A percentile compares a stretch with the other conserved stretches of the same genome.
These are phyloP conservation scores for Dictyostelium purpureum DNA, from an alignment of 78 protist species.

Conservation along the genomic window DNA sequence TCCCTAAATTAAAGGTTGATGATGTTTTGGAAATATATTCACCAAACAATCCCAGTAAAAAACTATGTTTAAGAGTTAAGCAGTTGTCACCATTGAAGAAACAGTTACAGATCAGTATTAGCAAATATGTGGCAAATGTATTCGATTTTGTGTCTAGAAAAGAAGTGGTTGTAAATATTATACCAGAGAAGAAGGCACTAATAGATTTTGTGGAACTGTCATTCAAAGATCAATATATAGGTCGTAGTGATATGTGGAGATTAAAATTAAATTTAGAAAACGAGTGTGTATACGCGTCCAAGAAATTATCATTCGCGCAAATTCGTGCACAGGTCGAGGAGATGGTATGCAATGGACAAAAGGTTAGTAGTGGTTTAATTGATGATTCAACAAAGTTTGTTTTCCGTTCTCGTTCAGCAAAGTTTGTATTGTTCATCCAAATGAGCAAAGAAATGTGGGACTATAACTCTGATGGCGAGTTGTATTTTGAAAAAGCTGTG, in stretches of 20 bases:
- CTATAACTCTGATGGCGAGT: constrained; percentile 81
- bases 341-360: constrained; percentile 63
- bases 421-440: constrained; percentile 80
- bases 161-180: constrained; percentile 62
- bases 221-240: constrained; percentile 84
- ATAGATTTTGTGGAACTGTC: constrained; percentile 70
- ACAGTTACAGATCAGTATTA: constrained; percentile 44
- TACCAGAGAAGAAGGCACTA: constrained; percentile 54
- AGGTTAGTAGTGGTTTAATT: constrained; percentile 77
- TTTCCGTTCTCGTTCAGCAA: constrained; percentile 86
- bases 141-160: constrained; percentile 47
- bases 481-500: constrained; percentile 83
- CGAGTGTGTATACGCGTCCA: constrained; percentile 66
- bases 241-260: constrained; percentile 87
- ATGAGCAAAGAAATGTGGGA: constrained; percentile 90
- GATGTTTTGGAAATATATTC: constrained; percentile 48
- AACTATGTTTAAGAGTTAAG: constrained; percentile 61
- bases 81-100: constrained; percentile 45
- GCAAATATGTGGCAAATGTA: constrained; percentile 53
- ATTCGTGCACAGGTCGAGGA: constrained; percentile 80
- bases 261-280: constrained; percentile 50
- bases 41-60: constrained; percentile 32
- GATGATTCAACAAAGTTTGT: constrained; percentile 83
- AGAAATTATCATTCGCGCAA: constrained; percentile 70
- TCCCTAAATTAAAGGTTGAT: constrained; percentile 33